phyloP scores from a whole-genome alignment of 2,329 filamentous ascomycete species.

The Xylariaceae sp. region DNA sequence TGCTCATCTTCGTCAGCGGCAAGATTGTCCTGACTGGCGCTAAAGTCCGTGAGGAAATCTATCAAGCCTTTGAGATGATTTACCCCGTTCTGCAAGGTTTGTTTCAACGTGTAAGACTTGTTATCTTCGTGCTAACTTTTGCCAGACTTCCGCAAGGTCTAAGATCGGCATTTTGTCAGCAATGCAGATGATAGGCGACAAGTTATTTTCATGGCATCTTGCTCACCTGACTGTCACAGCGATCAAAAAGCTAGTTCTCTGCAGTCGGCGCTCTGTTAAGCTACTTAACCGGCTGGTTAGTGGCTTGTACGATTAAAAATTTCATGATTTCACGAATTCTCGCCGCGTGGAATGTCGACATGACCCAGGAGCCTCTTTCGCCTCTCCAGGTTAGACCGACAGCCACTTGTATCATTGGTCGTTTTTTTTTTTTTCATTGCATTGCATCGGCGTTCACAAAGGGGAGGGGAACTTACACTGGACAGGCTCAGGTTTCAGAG shows the following conservation, averaged over 20 bases:
- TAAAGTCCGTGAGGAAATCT: constrained; percentile 97
- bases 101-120: constrained; percentile 18
- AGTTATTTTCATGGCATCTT: constrained; percentile 6
- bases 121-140: background rate
- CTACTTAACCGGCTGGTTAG: too few species aligned
- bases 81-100: constrained; percentile 88
- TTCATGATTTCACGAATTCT: constrained; percentile 26
- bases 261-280: too few species aligned
- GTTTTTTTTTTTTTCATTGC: constrained; percentile 32
- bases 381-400: too few species aligned
- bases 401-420: constrained; percentile 28
- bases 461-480: constrained; percentile 24
- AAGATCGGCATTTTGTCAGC: constrained; percentile 14
- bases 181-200: too few species aligned
- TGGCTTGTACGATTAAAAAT: constrained; percentile 22
- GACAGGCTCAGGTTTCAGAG: constrained; percentile 19
- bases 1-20: constrained; percentile 95
- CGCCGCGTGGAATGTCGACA: constrained; percentile 9
- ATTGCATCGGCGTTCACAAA: constrained; percentile 55
- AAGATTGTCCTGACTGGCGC: constrained; percentile 98
- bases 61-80: constrained; percentile 95
- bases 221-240: background rate
- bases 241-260: too few species aligned
- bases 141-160: constrained; percentile 56
- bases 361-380: too few species aligned